These are phyloP conservation scores for Lentinus tigrinus DNA, from an alignment of 768 basidiomycete genomes.

Conservation along the genomic window DNA sequence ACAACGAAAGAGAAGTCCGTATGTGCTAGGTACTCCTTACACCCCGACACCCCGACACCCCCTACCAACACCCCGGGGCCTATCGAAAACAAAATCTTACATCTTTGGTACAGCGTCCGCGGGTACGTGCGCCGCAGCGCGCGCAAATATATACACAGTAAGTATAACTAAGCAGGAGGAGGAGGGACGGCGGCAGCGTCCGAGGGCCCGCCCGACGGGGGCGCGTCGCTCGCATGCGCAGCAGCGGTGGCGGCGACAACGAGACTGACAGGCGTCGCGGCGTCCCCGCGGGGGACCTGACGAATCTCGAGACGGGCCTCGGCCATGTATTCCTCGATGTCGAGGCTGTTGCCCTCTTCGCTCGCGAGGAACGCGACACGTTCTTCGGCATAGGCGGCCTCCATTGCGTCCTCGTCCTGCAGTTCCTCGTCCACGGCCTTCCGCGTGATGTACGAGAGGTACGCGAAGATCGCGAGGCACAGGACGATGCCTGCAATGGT, in stretches of 20 bases:
- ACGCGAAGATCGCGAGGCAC: constrained; percentile 73
- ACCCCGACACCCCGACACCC: too few relatives aligned
- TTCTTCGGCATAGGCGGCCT: constrained; percentile 44
- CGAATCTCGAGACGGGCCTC: constrained; percentile 17
- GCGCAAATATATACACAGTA: background rate
- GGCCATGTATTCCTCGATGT: constrained; percentile 22
- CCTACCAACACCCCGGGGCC: too few relatives aligned
- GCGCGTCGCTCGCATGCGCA: background rate
- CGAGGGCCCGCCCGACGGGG: too few relatives aligned
- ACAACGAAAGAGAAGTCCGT: too few relatives aligned
- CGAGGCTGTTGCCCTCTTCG: constrained; percentile 23
- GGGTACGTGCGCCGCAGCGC: background rate
- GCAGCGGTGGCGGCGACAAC: background rate
- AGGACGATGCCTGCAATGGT: constrained; percentile 69
- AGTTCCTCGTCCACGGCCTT: constrained; percentile 56
- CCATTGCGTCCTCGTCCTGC: constrained; percentile 40
- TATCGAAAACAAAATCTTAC: background rate
- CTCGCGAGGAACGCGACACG: constrained; percentile 50
- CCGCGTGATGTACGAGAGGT: constrained; percentile 79
- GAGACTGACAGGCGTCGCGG: background rate
- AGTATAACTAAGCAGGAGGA: background rate
- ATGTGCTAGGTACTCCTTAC: too few relatives aligned
- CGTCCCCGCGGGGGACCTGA: constrained; percentile 5
- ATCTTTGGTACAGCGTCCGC: background rate
- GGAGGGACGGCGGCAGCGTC: too few relatives aligned